A percentile compares a stretch with the other conserved stretches of the same genome.
Conservation (phyloP, 345 rosid genomes). For the Eucalyptus erythrocorys region DNA sequence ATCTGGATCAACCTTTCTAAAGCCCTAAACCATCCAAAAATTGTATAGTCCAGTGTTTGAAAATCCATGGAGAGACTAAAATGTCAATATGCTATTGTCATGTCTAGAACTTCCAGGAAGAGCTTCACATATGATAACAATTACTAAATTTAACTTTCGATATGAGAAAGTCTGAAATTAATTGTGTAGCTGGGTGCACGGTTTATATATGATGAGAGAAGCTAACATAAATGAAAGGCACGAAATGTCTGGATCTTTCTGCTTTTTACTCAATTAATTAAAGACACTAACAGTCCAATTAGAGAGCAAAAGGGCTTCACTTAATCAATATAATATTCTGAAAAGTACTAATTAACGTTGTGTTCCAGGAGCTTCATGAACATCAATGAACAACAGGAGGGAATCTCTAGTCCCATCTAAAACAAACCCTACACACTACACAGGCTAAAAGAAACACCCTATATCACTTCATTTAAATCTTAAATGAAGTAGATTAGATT, state of each 20-base stretch:
- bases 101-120: background rate
- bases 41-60: background rate
- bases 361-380: background rate
- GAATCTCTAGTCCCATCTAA: background rate
- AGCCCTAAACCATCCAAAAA: constrained; percentile 53
- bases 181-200: background rate
- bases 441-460: background rate
- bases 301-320: background rate
- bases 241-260: background rate
- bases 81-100: background rate
- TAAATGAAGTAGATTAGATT: background rate
- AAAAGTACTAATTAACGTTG: background rate
- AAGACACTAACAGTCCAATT: background rate
- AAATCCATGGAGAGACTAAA: background rate
- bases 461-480: background rate
- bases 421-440: background rate
- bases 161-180: background rate
- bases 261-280: background rate
- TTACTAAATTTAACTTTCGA: background rate
- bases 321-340: background rate
- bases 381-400: background rate
- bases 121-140: background rate
- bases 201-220: background rate
- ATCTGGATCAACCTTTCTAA: constrained; percentile 93
- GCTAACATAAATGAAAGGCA: background rate